Evolutionary conservation across 2,329 filamentous ascomycete species (phyloP).

Genomic region (Emericellopsis atlantica): DNA sequence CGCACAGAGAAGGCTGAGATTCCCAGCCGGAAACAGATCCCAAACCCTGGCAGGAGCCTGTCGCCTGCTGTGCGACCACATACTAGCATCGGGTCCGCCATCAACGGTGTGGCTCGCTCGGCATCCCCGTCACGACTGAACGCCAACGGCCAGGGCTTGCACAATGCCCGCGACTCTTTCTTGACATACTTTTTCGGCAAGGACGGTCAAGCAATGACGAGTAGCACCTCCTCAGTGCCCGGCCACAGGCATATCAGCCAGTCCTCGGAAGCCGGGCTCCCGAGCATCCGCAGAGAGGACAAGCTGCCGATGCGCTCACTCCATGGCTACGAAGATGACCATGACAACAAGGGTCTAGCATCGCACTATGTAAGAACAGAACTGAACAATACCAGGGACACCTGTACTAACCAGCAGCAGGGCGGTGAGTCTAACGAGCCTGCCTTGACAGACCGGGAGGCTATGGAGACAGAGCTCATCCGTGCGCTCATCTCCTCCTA

Average conservation of each 20-base stretch:
- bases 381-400: background rate
- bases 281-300: slow-evolving; percentile 67
- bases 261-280: slow-evolving; percentile 67
- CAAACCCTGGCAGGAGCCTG: slow-evolving; percentile 55
- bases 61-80: slow-evolving; percentile 69
- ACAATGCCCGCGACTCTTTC: slow-evolving; percentile 75
- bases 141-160: slow-evolving; percentile 31
- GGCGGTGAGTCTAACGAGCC: slow-evolving; percentile 54
- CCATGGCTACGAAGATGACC: slow-evolving; percentile 13
- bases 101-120: slow-evolving; percentile 49
- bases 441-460: slow-evolving; percentile 86
- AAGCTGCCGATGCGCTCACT: slow-evolving; percentile 39
- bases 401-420: slow-evolving; percentile 20
- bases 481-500: slow-evolving; percentile 93
- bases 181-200: slow-evolving; percentile 99
- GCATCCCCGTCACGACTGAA: slow-evolving; percentile 33
- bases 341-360: slow-evolving; percentile 20
- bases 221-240: slow-evolving; percentile 11
- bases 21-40: slow-evolving; percentile 21
- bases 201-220: slow-evolving; percentile 48
- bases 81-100: slow-evolving; percentile 49
- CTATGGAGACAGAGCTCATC: slow-evolving; percentile 95
- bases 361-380: slow-evolving; percentile 44
- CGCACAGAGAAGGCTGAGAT: slow-evolving; percentile 38
- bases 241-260: slow-evolving; percentile 60